phyloP scores from a whole-genome alignment of 495 filamentous ascomycete species.

The Emericellopsis terricola region DNA sequence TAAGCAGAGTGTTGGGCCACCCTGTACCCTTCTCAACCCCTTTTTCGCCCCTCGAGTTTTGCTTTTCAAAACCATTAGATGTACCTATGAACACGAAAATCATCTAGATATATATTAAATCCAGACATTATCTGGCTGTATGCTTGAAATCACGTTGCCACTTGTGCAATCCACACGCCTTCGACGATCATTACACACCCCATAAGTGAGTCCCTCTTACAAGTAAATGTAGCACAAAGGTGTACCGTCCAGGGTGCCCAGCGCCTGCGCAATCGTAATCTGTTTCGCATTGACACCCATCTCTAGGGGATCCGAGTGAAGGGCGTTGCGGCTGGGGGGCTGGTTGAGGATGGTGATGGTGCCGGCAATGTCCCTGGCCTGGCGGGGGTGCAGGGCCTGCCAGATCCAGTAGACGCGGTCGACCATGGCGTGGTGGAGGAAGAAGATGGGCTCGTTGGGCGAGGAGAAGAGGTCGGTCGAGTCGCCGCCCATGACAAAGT shows the following conservation, averaged over 20 bases:
- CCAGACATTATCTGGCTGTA: too few species aligned
- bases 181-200: too few species aligned
- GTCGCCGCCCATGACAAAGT: conserved; percentile 18
- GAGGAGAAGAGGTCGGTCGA: conserved; percentile 39
- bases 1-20: too few species aligned
- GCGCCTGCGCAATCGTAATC: conserved; percentile 1
- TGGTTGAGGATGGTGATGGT: conserved; percentile 15
- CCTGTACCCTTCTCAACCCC: too few species aligned
- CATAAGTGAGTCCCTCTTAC: too few species aligned
- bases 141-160: too few species aligned
- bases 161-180: too few species aligned
- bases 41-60: too few species aligned
- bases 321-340: conserved; percentile 14
- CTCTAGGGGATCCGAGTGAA: conserved; percentile 9
- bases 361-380: conserved; percentile 19
- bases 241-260: conserved; percentile 12
- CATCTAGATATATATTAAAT: too few species aligned
- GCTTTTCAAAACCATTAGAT: too few species aligned
- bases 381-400: conserved; percentile 32
- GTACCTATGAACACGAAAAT: too few species aligned
- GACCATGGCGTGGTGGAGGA: conserved; percentile 50
- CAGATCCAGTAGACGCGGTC: conserved; percentile 58
- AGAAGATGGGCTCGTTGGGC: conserved; percentile 52
- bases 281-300: not conserved
- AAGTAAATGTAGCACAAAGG: conserved; percentile 21